Conservation (phyloP, 331 rosid species). For the Stylosanthes scabra region DNA sequence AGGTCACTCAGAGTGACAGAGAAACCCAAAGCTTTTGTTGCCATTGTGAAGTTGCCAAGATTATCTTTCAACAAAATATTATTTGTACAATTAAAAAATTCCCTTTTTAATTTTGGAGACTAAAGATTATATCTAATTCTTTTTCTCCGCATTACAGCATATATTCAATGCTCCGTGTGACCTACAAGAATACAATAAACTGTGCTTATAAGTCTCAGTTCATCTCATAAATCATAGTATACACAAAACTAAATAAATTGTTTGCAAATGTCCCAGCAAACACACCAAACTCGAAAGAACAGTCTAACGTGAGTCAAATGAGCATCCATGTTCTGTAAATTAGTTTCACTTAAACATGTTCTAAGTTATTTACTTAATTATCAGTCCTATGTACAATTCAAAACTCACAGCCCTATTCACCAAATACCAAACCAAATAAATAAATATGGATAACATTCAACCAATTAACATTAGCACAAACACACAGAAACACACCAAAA, state of each 20-base stretch:
- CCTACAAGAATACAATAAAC: no score
- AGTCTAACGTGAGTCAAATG: not conserved
- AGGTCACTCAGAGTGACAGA: constrained; percentile 16
- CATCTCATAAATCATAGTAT: not conserved
- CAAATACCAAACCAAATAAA: not conserved
- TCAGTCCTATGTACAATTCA: not conserved
- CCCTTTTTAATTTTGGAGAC: no score
- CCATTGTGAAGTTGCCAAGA: constrained; percentile 28
- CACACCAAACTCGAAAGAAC: not conserved
- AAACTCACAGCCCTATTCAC: not conserved
- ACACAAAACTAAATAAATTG: not conserved
- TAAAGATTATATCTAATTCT: no score
- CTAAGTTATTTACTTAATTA: not conserved
- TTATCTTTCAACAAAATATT: no score
- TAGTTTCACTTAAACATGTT: no score
- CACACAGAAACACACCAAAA: not conserved
- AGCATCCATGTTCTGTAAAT: not conserved
- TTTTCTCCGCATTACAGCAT: no score
- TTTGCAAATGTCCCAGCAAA: not conserved
- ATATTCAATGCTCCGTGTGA: no score
- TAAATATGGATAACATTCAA: not conserved
- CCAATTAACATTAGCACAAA: not conserved
- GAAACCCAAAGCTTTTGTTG: constrained; percentile 40
- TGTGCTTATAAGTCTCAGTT: no score
- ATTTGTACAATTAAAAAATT: no score